Percentiles rank a stretch among this genome's conserved stretches.
Evolutionary conservation across 805 yeast genomes (phyloP).

Genomic region (Huiozyma sinensis): DNA sequence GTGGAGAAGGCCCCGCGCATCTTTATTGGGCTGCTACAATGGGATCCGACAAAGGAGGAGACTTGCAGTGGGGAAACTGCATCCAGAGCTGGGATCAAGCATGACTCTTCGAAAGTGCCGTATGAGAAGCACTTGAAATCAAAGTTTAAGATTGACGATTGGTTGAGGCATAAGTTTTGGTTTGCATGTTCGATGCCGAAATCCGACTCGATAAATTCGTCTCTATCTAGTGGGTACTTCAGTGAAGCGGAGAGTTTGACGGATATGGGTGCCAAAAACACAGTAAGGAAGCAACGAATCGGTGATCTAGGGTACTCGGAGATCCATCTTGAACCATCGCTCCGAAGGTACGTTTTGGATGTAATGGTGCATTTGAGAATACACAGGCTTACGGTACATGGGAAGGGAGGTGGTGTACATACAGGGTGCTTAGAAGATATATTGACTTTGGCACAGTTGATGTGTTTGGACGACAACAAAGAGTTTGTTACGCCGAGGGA

Average conservation of each 20-base stretch:
- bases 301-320: background rate
- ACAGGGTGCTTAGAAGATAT: slow-evolving; percentile 39
- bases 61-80: background rate
- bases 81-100: background rate
- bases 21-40: slow-evolving; percentile 9
- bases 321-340: slow-evolving; percentile 5
- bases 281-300: background rate
- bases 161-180: slow-evolving; percentile 36
- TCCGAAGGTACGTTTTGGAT: slow-evolving; percentile 43
- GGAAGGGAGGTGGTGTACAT: slow-evolving; percentile 38
- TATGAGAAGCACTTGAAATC: slow-evolving; percentile 4
- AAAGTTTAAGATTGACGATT: slow-evolving; percentile 10
- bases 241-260: slow-evolving; percentile 2
- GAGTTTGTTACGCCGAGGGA: slow-evolving; percentile 42
- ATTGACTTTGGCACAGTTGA: slow-evolving; percentile 30
- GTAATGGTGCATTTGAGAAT: slow-evolving; percentile 43
- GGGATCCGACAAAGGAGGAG: slow-evolving; percentile 1
- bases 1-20: background rate
- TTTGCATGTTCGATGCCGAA: slow-evolving; percentile 15
- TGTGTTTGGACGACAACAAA: slow-evolving; percentile 31
- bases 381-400: slow-evolving; percentile 39
- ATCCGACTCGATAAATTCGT: background rate
- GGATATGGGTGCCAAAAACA: background rate
- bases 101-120: background rate
- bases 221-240: slow-evolving; percentile 1